Conservation (phyloP, 2,329 filamentous ascomycete species). For the Fusarium longipes region DNA sequence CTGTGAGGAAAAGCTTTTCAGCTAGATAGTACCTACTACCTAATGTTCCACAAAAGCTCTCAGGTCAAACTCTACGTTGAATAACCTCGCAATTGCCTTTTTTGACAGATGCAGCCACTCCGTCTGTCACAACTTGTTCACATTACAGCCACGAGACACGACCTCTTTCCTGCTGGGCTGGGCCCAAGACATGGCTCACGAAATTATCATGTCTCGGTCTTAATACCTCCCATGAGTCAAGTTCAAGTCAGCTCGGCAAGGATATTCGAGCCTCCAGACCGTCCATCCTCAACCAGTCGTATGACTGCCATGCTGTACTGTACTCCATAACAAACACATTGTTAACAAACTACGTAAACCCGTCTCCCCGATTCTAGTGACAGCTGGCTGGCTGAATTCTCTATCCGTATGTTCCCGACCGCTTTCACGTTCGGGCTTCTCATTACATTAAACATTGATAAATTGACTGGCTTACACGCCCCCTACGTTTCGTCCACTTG, state of each 20-base stretch:
- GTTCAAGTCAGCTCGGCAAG: not conserved
- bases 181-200: not conserved
- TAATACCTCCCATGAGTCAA: slow-evolving; percentile 1
- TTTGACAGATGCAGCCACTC: slow-evolving; percentile 9
- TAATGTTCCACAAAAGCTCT: slow-evolving; percentile 4
- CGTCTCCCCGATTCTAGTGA: not conserved
- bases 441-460: not conserved
- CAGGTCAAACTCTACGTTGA: slow-evolving; percentile 5
- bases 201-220: slow-evolving; percentile 1
- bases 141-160: slow-evolving; percentile 1
- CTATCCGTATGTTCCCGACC: not conserved
- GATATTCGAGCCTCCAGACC: not conserved
- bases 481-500: slow-evolving; percentile 9
- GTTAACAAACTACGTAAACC: not conserved
- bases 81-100: slow-evolving; percentile 11
- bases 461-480: slow-evolving; percentile 11
- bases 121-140: not conserved
- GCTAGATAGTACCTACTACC: no score
- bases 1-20: not conserved
- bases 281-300: not conserved
- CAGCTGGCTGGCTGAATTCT: not conserved
- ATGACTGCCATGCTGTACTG: not conserved
- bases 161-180: not conserved
- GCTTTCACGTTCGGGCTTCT: not conserved
- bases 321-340: not conserved